Evolutionary conservation across 331 rosid genomes (phyloP), one percentile per base, ranked within the genome.

Genomic region (Quercus phellos): DNA sequence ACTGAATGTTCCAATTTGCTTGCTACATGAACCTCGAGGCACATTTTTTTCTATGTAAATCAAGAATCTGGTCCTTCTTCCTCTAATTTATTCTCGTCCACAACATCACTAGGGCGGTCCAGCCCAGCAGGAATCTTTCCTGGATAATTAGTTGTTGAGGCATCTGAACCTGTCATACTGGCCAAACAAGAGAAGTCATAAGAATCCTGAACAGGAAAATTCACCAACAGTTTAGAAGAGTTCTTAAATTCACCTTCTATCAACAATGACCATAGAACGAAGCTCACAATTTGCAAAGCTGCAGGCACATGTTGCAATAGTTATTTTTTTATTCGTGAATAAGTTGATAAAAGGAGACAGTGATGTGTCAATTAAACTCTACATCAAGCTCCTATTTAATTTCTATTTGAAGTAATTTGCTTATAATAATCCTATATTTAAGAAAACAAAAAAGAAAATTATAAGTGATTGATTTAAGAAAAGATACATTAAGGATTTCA

Each of bases 201-300:
- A 30, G 51, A 75, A 38, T 54, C 74, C 32, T 54, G 68, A 42
- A 60, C 73, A 55, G 32, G 66, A 82, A 68, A 10, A 32, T 17
- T 32, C 2, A 7, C 46, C 18, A 3, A 21, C 70, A 18, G 21
- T 4, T n/a, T 18, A 17, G 70, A 66, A 66, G 26, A 18, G 16
- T 66, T 32, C 50, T 8, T 7, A 24, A 27, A 72, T 90, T 88
- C 77, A 94, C 98, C 96, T 82, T 60, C 88, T 87, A 68, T 94
- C 98, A 73, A 90, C 75, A 61, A 90, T 78, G 50, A 92, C 88
- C 86, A 94, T 68, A 16, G 98, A 94, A 42, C 97, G 98, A 77
- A 94, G 96, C 88, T 92, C 98, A 27, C 98, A 88, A 66, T 94
- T 94, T 1, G 91, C 85, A 83, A 92, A 94, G 86, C 98, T 94